phyloP scores from a whole-genome alignment of 805 yeast genomes.

The Suhomyces vadensis region DNA sequence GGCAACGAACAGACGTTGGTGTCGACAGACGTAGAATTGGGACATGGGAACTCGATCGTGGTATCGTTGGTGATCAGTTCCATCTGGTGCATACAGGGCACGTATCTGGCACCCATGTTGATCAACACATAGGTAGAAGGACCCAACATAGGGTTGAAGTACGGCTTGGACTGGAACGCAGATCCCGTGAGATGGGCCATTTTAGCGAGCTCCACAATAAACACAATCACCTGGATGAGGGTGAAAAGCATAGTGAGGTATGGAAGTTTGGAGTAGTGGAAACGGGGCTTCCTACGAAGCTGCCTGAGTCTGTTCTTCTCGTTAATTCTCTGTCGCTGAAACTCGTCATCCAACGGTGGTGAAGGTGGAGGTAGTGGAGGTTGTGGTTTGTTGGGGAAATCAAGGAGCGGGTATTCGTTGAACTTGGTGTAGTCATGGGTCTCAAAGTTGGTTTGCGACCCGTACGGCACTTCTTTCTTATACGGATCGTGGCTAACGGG shows the following conservation, averaged over 20 bases:
- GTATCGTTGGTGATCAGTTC: conserved; percentile 50
- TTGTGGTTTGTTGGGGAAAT: conserved; percentile 3
- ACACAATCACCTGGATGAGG: conserved; percentile 52
- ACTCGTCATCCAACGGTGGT: neutral
- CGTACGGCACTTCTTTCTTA: neutral
- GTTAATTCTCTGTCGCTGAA: neutral
- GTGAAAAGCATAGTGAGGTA: conserved; percentile 45
- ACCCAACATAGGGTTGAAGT: conserved; percentile 77
- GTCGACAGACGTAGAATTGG: conserved; percentile 57
- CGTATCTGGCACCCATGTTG: conserved; percentile 68
- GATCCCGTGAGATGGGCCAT: conserved; percentile 63
- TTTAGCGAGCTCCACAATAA: conserved; percentile 58
- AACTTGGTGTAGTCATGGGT: neutral
- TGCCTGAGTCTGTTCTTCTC: conserved; percentile 23
- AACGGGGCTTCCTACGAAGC: conserved; percentile 29
- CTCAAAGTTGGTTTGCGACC: neutral
- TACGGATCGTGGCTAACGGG: no score
- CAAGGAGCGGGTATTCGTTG: conserved; percentile 4
- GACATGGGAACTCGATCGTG: conserved; percentile 58
- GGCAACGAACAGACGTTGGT: conserved; percentile 58
- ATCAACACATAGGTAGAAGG: conserved; percentile 68
- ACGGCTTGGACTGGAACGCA: conserved; percentile 67
- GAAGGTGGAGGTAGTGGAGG: conserved; percentile 4
- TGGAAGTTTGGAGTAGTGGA: conserved; percentile 39
- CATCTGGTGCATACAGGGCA: conserved; percentile 66